Percentiles rank a stretch among this genome's conserved stretches.
Evolutionary conservation across 2,329 filamentous ascomycete genomes (phyloP).

Genomic region (Colletotrichum liaoningense): DNA sequence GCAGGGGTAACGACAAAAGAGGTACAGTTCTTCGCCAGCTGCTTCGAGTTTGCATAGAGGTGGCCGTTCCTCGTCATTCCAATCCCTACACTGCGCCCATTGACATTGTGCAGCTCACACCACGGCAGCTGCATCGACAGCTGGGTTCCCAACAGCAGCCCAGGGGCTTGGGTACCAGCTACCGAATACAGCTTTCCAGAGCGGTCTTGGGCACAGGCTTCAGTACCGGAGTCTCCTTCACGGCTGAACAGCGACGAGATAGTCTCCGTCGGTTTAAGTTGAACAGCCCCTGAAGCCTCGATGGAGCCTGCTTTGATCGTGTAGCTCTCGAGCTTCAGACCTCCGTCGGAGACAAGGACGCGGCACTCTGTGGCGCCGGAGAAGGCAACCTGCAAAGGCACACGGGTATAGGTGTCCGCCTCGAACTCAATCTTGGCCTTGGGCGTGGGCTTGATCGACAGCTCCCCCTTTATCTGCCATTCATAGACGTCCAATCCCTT

Average conservation of each 20-base stretch:
- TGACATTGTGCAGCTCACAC: slow-evolving; percentile 50
- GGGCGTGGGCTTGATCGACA: slow-evolving; percentile 57
- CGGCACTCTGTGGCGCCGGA: slow-evolving; percentile 43
- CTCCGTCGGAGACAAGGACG: slow-evolving; percentile 45
- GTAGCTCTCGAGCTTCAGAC: slow-evolving; percentile 28
- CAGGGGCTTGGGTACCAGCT: slow-evolving; percentile 29
- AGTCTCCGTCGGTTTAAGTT: slow-evolving; percentile 19
- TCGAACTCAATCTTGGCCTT: slow-evolving; percentile 53
- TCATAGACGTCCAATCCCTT: slow-evolving; percentile 75
- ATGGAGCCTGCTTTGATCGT: not conserved
- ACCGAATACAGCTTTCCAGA: slow-evolving; percentile 58
- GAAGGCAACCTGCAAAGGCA: slow-evolving; percentile 47
- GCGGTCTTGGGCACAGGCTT: slow-evolving; percentile 58
- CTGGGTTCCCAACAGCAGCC: slow-evolving; percentile 20
- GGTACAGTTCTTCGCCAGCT: slow-evolving; percentile 88
- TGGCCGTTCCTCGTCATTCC: slow-evolving; percentile 82
- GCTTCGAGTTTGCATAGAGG: slow-evolving; percentile 80
- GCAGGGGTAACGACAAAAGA: slow-evolving; percentile 86
- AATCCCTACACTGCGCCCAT: slow-evolving; percentile 52
- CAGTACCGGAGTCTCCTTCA: slow-evolving; percentile 42
- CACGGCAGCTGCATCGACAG: slow-evolving; percentile 59
- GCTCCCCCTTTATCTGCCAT: slow-evolving; percentile 72
- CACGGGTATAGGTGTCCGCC: slow-evolving; percentile 18
- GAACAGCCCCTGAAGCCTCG: not conserved
- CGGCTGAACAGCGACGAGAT: slow-evolving; percentile 45